A percentile compares a stretch with the other conserved stretches of the same genome.
Conservation (phyloP, 2,329 filamentous ascomycete genomes). For the Tolypocladium pustulatum region DNA sequence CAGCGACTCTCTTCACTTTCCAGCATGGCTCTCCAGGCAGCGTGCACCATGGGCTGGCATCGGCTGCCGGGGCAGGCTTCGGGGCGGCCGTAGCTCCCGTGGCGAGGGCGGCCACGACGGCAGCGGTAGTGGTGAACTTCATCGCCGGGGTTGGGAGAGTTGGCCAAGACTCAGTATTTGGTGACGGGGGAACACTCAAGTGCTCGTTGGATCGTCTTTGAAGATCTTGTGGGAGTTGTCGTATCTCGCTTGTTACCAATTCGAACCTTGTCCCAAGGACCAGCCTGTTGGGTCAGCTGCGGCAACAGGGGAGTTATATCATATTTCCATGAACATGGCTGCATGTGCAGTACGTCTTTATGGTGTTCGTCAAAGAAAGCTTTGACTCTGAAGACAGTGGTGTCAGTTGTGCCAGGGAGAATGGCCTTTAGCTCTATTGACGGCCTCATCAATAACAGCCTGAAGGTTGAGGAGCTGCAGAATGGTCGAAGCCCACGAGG, state of each 20-base stretch:
- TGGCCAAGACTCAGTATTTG: not conserved
- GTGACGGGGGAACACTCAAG: not conserved
- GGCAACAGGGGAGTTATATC: not conserved
- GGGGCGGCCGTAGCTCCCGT: slow-evolving; percentile 9
- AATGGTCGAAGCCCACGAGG: not conserved
- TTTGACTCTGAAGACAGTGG: not conserved
- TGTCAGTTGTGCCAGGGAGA: not conserved
- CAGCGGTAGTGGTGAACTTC: slow-evolving; percentile 16
- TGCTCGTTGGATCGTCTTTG: not conserved
- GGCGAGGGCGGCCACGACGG: slow-evolving; percentile 11
- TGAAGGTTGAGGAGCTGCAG: not conserved
- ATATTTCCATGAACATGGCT: not conserved
- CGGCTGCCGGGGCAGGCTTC: slow-evolving; percentile 7
- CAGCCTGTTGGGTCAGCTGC: not conserved
- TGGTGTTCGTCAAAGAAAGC: not conserved
- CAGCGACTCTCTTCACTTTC: slow-evolving; percentile 19
- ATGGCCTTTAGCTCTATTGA: not conserved
- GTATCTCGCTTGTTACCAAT: not conserved
- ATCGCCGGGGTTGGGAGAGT: slow-evolving; percentile 7
- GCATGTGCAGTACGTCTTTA: not conserved
- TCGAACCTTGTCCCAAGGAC: not conserved
- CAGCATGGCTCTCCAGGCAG: slow-evolving; percentile 21
- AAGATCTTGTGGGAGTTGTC: not conserved
- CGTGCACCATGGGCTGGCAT: slow-evolving; percentile 6
- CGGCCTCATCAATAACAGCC: not conserved